Conservation (phyloP, 225 moss, liverwort and hornwort species). For the Thuidium tamariscinum region DNA sequence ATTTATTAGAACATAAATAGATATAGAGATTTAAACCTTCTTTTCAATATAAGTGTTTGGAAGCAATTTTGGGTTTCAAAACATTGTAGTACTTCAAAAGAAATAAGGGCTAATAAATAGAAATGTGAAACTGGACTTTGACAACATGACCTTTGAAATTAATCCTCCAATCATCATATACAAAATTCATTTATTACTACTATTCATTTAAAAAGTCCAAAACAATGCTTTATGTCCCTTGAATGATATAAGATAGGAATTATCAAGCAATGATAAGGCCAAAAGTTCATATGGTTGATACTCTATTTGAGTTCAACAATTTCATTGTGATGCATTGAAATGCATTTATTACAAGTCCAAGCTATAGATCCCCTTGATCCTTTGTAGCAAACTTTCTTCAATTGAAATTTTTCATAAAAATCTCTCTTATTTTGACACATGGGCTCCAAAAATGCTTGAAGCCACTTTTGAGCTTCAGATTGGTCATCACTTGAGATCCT, state of each 20-base stretch:
- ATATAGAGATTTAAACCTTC: no score
- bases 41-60: no score
- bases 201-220: fast-evolving
- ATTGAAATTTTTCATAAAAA: not conserved
- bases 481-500: not conserved
- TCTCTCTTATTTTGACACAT: not conserved
- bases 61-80: no score
- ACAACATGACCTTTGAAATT: no score
- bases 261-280: fast-evolving
- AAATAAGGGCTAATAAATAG: no score
- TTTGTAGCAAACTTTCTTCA: not conserved
- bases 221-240: fast-evolving
- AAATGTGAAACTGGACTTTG: no score
- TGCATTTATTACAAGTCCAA: not conserved
- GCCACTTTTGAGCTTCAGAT: not conserved
- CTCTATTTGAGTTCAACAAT: not conserved
- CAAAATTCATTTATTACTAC: no score
- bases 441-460: not conserved
- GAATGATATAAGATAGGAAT: fast-evolving
- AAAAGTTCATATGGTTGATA: no score
- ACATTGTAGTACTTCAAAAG: no score
- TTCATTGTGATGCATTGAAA: not conserved
- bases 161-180: no score
- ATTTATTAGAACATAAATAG: no score
- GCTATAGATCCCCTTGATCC: not conserved